A percentile compares a stretch with the other conserved stretches of the same genome.
These are phyloP conservation scores for Diaporthe citrichinensis DNA, from an alignment of 2,329 filamentous ascomycete species.

Conservation along the genomic window DNA sequence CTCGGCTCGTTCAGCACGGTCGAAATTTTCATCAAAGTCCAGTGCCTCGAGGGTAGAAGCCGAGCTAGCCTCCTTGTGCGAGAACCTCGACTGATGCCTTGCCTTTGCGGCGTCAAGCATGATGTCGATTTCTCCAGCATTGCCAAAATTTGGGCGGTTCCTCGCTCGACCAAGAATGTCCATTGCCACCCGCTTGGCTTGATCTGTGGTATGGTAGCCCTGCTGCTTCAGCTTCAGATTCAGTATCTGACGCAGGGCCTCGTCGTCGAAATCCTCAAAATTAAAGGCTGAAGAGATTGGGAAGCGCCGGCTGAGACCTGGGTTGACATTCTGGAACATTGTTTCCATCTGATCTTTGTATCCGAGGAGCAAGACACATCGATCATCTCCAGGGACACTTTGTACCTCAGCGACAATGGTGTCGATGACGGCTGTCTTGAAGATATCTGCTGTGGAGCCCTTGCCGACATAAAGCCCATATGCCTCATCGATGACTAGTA, in stretches of 20 bases:
- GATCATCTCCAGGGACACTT: constrained; percentile 77
- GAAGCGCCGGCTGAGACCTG: constrained; percentile 77
- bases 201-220: constrained; percentile 65
- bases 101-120: constrained; percentile 71
- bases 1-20: constrained; percentile 61
- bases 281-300: constrained; percentile 73
- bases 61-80: constrained; percentile 44
- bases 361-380: constrained; percentile 79
- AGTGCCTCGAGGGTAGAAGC: constrained; percentile 48
- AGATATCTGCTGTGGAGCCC: constrained; percentile 55
- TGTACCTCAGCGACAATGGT: constrained; percentile 83
- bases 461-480: constrained; percentile 72
- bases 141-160: constrained; percentile 77
- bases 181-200: constrained; percentile 67
- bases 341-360: constrained; percentile 78
- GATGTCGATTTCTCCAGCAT: constrained; percentile 82
- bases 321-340: constrained; percentile 83
- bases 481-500: constrained; percentile 85
- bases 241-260: constrained; percentile 71
- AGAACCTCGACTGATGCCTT: constrained; percentile 50
- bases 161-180: constrained; percentile 73
- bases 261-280: constrained; percentile 77
- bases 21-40: constrained; percentile 73
- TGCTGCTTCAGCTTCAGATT: constrained; percentile 72
- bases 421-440: constrained; percentile 77